These are phyloP conservation scores for Discostella pseudostelligera DNA, from an alignment of 108 stramenopile genomes.

Conservation along the genomic window DNA sequence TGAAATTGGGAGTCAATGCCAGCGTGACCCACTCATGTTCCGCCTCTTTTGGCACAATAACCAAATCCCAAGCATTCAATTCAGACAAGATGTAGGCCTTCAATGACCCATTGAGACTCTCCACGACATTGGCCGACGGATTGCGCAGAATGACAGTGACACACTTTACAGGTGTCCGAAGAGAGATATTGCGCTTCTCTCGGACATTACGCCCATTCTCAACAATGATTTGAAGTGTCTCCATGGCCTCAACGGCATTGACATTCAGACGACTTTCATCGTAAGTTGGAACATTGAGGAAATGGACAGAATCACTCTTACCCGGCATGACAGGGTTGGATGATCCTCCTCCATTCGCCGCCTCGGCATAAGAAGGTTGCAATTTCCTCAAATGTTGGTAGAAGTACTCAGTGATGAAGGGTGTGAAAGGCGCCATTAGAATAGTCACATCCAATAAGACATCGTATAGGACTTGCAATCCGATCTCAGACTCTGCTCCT, in stretches of 20 bases:
- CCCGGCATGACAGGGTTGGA: slow-evolving; percentile 86
- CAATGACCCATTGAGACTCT: slow-evolving; percentile 81
- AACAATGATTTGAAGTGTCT: slow-evolving; percentile 88
- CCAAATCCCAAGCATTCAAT: slow-evolving; percentile 93
- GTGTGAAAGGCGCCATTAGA: slow-evolving; percentile 98
- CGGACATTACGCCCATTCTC: slow-evolving; percentile 92
- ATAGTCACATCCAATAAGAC: slow-evolving; percentile 91
- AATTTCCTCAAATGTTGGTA: slow-evolving; percentile 95
- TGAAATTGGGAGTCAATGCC: slow-evolving; percentile 87
- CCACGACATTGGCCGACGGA: slow-evolving; percentile 67
- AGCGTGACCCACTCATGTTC: slow-evolving; percentile 93
- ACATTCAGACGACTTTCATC: slow-evolving; percentile 84
- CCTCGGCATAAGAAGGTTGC: slow-evolving; percentile 82
- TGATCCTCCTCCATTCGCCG: slow-evolving; percentile 57
- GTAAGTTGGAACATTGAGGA: slow-evolving; percentile 82
- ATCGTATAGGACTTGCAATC: slow-evolving; percentile 96
- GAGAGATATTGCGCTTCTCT: slow-evolving; percentile 88
- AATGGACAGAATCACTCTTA: slow-evolving; percentile 95
- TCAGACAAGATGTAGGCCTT: slow-evolving; percentile 93
- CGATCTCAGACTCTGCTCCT: slow-evolving; percentile 74
- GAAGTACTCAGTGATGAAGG: slow-evolving; percentile 98
- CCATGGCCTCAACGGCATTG: slow-evolving; percentile 89
- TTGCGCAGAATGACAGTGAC: slow-evolving; percentile 90
- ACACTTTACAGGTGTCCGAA: slow-evolving; percentile 91
- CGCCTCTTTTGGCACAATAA: slow-evolving; percentile 74